Base-by-base conservation (phyloP, 768 basidiomycete species). In the Termitomyces sp. region DNA sequence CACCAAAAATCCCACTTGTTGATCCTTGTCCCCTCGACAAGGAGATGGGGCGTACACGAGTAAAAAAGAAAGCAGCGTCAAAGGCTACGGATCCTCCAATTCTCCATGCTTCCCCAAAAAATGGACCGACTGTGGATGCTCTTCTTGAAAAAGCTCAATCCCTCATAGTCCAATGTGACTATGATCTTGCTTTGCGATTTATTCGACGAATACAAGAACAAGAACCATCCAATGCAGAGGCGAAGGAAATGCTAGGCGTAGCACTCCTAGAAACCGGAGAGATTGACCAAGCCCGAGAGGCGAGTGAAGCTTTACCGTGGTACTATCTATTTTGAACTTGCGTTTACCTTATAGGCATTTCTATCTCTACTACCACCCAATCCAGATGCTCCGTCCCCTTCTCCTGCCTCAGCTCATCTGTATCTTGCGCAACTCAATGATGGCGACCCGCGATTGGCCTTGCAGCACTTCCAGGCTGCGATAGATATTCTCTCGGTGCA, bases 361-460 rank as follows among this genome's bases (percentile, higher is more conserved):
- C 69, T 73, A 60, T 71, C 77, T 55, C 60, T 86, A 72, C 34
- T 89, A 47, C 85, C 88, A 53, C 85, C 88, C 57, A 72, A 81
- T 69, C 75, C 80, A 44, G 74, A 79, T 68, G 82, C 85, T 18
- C 81, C 86, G 36, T 69, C 78, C 18, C 72, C 81, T 42, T 82
- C 91, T 7, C 83, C 91, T 0, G 81, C 91, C 8, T 90, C 92
- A 33, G 91, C 90, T 12, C 83, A 94, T 73, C 78, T 95, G 0
- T 94, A 95, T 70, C 87, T 97, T 24, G 94, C 93, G 0, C 94
- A 97, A 68, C 75, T 93, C 18, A 82, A 78, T 50, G 90, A 91
- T 29, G 83, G 86, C 10, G 87, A 94, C 55, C 90, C 94, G 4
- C 80, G 81, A 50, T 67, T 75, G 44, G 90, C 92, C 2, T 72